These are phyloP conservation scores for Fallopia convolvulus DNA, from an alignment of 148 eudicot species.

Conservation along the genomic window DNA sequence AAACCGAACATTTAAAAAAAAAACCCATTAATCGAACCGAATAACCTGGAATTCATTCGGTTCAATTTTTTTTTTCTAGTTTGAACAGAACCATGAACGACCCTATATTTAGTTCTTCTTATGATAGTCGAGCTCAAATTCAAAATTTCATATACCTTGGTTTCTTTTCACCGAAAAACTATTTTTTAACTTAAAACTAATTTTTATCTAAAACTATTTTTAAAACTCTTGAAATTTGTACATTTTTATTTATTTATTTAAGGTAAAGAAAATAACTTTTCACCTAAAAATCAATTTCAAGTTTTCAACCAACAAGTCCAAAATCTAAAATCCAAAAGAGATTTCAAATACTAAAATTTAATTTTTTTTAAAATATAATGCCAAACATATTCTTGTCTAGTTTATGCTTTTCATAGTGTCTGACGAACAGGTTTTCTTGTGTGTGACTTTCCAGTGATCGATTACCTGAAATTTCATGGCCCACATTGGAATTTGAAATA, in stretches of 20 bases:
- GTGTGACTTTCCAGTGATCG: neutral
- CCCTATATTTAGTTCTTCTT: neutral
- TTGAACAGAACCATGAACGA: no score
- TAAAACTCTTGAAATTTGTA: no score
- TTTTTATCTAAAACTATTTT: no score
- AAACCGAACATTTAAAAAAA: no score
- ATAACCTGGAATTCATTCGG: no score
- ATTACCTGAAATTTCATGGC: constrained; percentile 2
- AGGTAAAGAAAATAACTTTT: no score
- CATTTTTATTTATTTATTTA: no score
- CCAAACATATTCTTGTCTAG: neutral
- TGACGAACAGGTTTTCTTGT: neutral
- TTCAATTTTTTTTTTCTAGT: no score
- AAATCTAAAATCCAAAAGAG: neutral
- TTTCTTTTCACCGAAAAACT: no score
- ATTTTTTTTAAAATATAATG: neutral
- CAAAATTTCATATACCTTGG: neutral
- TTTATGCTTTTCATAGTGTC: neutral
- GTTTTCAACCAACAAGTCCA: neutral
- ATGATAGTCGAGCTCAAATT: neutral
- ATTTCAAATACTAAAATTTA: neutral
- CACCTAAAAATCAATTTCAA: no score
- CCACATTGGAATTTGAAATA: constrained; percentile 8
- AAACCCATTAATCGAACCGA: no score
- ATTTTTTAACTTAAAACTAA: no score